Evolutionary conservation across 768 basidiomycete genomes (phyloP).

Genomic region (Tylopilus vinaceipallidus): DNA sequence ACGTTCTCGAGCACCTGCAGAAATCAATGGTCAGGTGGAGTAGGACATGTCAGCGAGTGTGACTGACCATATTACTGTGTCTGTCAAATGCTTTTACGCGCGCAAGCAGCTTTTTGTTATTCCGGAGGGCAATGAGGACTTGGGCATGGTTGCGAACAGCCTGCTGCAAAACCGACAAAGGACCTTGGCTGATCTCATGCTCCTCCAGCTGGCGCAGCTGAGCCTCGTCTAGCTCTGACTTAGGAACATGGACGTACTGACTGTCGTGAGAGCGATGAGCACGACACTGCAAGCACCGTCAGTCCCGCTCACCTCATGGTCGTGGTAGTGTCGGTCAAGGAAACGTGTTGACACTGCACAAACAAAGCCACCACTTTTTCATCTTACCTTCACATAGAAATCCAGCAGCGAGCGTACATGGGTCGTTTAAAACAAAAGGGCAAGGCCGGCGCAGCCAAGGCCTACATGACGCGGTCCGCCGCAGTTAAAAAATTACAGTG

Average conservation of each 20-base stretch:
- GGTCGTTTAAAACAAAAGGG: conserved; percentile 81
- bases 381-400: background rate
- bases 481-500: conserved; percentile 96
- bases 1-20: conserved; percentile 94
- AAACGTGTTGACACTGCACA: conserved; percentile 30
- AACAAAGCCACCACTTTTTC: conserved; percentile 24
- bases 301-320: conserved; percentile 33
- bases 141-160: conserved; percentile 97
- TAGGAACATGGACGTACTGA: conserved; percentile 95
- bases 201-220: conserved; percentile 96
- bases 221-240: conserved; percentile 96
- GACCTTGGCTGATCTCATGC: conserved; percentile 98
- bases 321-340: conserved; percentile 13
- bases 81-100: conserved; percentile 98
- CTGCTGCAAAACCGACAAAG: conserved; percentile 92
- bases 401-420: conserved; percentile 42
- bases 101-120: conserved; percentile 96
- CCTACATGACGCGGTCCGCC: conserved; percentile 84
- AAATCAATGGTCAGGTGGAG: conserved; percentile 8
- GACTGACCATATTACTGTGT: conserved; percentile 94
- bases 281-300: conserved; percentile 1
- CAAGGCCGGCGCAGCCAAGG: conserved; percentile 88
- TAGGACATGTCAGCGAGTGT: background rate
- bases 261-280: conserved; percentile 39
- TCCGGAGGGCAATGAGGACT: conserved; percentile 93